Conservation (phyloP, 768 basidiomycete species). For the Amanita brunnescens region DNA sequence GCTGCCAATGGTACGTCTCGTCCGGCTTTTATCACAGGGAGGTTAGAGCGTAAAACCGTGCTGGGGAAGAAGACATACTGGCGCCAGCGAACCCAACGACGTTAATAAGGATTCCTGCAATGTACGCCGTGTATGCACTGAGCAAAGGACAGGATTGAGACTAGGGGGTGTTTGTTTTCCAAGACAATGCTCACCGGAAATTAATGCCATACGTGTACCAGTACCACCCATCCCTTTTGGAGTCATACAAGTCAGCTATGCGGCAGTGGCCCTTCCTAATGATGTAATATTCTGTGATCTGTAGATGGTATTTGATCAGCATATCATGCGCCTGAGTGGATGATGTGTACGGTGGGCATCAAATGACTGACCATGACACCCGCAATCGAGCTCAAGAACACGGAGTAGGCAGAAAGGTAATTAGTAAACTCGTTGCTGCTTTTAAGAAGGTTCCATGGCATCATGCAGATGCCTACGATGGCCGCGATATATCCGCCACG, state of each 20-base stretch:
- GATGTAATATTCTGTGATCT: slow-evolving; percentile 77
- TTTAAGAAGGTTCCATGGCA: slow-evolving; percentile 71
- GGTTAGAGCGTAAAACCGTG: not conserved
- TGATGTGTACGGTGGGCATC: not conserved
- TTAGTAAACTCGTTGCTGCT: slow-evolving; percentile 70
- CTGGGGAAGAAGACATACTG: slow-evolving; percentile 29
- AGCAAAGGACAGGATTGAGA: not conserved
- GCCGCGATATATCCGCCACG: slow-evolving; percentile 82
- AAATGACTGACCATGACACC: slow-evolving; percentile 57
- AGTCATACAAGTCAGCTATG: slow-evolving; percentile 62
- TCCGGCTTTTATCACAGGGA: slow-evolving; percentile 32
- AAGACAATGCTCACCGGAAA: slow-evolving; percentile 38
- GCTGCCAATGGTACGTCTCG: slow-evolving; percentile 55
- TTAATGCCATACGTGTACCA: slow-evolving; percentile 70
- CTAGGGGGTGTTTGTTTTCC: slow-evolving; percentile 3
- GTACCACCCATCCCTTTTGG: slow-evolving; percentile 56
- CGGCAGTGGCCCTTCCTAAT: slow-evolving; percentile 62
- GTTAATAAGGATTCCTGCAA: slow-evolving; percentile 73
- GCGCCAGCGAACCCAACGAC: slow-evolving; percentile 76
- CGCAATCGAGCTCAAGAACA: slow-evolving; percentile 73
- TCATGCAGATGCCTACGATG: slow-evolving; percentile 64
- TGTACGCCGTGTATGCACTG: slow-evolving; percentile 59
- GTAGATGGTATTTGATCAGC: not conserved
- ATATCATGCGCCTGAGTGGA: not conserved
- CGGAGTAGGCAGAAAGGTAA: slow-evolving; percentile 76